These are phyloP conservation scores for Corchorus olitorius DNA, from an alignment of 345 rosid species.

Conservation along the genomic window DNA sequence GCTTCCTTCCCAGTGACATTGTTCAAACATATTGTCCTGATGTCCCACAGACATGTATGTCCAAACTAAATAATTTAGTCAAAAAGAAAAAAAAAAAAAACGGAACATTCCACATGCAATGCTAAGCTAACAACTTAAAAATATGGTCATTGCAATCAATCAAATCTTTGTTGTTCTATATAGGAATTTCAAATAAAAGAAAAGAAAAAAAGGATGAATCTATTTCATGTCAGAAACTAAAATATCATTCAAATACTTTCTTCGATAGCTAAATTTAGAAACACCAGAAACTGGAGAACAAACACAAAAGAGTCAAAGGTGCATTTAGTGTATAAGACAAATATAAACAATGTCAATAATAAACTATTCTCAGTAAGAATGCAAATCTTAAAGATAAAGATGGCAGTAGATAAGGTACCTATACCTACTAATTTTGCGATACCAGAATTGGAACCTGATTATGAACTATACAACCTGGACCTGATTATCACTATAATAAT, in stretches of 20 bases:
- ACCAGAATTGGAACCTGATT: not conserved
- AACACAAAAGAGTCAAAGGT: not conserved
- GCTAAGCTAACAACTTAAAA: constrained; percentile 14
- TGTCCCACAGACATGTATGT: constrained; percentile 27
- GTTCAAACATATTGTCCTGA: constrained; percentile 24
- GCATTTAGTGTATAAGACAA: not conserved
- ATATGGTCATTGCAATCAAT: not conserved
- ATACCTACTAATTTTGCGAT: not conserved
- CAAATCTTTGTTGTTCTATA: not conserved
- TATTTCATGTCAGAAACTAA: not conserved
- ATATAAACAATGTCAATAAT: not conserved
- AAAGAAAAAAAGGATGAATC: not conserved
- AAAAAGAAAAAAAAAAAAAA: not conserved
- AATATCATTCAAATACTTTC: not conserved
- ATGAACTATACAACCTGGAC: not conserved
- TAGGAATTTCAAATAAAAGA: constrained; percentile 7
- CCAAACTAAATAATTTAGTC: constrained; percentile 21
- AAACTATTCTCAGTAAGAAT: not conserved
- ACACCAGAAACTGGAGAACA: not conserved
- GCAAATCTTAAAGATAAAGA: not conserved
- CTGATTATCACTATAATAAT: not conserved
- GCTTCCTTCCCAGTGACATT: constrained; percentile 21
- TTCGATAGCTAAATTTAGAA: not conserved
- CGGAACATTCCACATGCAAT: constrained; percentile 35
- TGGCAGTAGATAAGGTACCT: not conserved